Conservation (phyloP, 306 rosid genomes). For the cucumber (Cucumis sativus) region Cucumber_9930_V3 NC_026660.2:24745001-24745500, state of each 20-base stretch:
- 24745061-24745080: not conserved
- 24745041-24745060: not conserved
- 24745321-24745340: conserved; percentile 59
- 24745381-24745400: conserved; percentile 1
- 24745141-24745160: not conserved
- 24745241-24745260: conserved; percentile 34
- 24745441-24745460: not conserved
- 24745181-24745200: conserved; percentile 38
- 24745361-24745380: not conserved
- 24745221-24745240: conserved; percentile 63
- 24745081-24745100: not conserved
- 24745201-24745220: conserved; percentile 53
- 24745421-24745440: not conserved
- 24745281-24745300: conserved; percentile 80
- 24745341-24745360: conserved; percentile 64
- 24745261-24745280: conserved; percentile 69
- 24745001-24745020: not conserved
- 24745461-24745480: not conserved
- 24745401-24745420: not conserved
- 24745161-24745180: conserved; percentile 21
- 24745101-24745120: not conserved
- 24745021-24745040: not conserved
- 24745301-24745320: conserved; percentile 51
- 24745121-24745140: not conserved
- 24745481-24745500: not conserved